Evolutionary conservation across 2,329 filamentous ascomycete species (phyloP), one percentile per base, ranked within the genome.

Genomic region (Fusarium sp.): DNA sequence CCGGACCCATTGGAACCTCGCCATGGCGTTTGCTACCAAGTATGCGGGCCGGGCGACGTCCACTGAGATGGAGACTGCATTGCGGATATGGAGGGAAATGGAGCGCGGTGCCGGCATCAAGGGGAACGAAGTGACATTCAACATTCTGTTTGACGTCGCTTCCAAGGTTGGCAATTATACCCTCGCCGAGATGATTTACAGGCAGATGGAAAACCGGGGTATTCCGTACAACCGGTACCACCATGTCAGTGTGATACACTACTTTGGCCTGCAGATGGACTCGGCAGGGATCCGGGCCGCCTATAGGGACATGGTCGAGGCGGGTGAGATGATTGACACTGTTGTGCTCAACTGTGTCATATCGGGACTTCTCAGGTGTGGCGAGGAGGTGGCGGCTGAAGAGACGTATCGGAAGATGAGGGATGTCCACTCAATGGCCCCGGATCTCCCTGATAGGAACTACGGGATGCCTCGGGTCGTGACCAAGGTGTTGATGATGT

Each of bases 81-180:
- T 99, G 49, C 86, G 88, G 51, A 80, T 96, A 23, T 99, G 95
- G 94, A 89, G 87, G 69, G 89, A 96, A 73, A 98, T 98, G 93
- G 96, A 99, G 79, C 84, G 87, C 50, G 81, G 88, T 4, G 89
- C 89, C 2, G 85, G 87, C 1, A 78, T 93, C 13, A 81, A 82
- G 70, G 90, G 87, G 34, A 91, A 91, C 72, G 85, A 88, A 53
- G 90, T 93, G n/a, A 97, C 95, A 0, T 96, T 99, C 79, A 97
- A 96, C 76, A 91, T 97, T 50, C 85, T 99, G 11, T 97, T 97
- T 73, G 92, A 97, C 75, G 87, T 93, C 10, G 93, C 96, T 1
- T 88, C 93, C 71, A 96, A 96, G 78, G 89, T 93, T 0, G 91
- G 92, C 38, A 96, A 96, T 75, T 97, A 91, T 70, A 83, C 84